Evolutionary conservation across 1,139 yeast species (phyloP), one percentile per base, ranked within the genome.

Genomic region (Yarrowia galli): DNA sequence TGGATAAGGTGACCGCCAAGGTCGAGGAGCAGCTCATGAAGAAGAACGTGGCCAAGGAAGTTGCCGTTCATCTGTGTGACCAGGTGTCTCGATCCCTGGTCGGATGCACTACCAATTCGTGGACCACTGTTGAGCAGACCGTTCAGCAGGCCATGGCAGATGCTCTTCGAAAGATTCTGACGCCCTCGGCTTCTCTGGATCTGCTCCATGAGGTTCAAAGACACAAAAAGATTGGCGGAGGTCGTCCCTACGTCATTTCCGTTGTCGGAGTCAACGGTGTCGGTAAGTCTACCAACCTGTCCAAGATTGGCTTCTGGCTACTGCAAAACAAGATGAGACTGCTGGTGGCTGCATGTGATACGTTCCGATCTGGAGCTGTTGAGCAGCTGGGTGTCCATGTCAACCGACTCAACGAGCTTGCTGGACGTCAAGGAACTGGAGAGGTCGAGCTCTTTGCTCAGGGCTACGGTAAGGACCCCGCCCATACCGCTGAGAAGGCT

Each of bases 221-320:
- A 43, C 51, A 61, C 53, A 65, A 67, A 13, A 58, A 60, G 18
- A 53, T 53, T 1, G 36, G 65, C 13, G 68, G 71, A 16, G 70
- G 69, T 2, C 73, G 80, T 3, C 98, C 99, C 1, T 95, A 92
- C 73, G 98, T 95, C 18, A 92, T 95, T 69, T 92, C 98, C 0
- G 96, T 95, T 22, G 99, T 95, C 40, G 99, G 99, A 42, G 99
- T 95, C 32, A 95, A 95, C 76, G 99, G 99, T 58, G 99, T 95
- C 43, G 99, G 99, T 35, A 95, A 96, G 78, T 93, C 98, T 0
- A 96, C 99, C 3, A 96, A 92, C 75, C 82, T 95, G 70, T 96
- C 98, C 48, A 95, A 93, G 78, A 81, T 95, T 68, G 99, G 97
- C 0, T 96, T 91, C 76, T 95, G 99, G 99, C 83, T 95, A 67